Base-by-base conservation (phyloP, 371 early-diverging fungal species). In the Lichtheimia ramosa region DNA sequence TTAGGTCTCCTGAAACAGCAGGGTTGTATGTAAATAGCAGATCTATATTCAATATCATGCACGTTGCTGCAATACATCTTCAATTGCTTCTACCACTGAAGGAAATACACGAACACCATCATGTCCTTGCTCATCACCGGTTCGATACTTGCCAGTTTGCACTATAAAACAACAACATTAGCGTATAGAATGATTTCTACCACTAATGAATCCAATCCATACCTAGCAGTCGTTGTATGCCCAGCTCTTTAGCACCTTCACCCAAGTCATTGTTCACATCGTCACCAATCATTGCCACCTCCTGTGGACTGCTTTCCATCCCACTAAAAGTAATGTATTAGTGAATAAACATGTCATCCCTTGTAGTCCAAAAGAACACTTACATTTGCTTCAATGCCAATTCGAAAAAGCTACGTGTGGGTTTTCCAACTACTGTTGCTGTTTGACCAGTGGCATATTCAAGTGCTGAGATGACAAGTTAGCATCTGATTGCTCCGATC, bases 241-340 rank as follows among this genome's bases (percentile, higher is more conserved):
- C 91, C 24, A 89, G 70, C 21, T 82, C 87, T 34, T 79, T 67
- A 1, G 93, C 93, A 6, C 90, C 92, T 15, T 61, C 91, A 15
- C 89, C 91, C 3, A 93, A 78, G 65, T 95, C 95, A 54, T 88
- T 89, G 6, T 79, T 71, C 4, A 91, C 87, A 57, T 93, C 92
- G 61, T 95, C 95, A 25, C 95, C 95, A 56, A 95, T 87, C 79
- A 93, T 92, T 0, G 88, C 90, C 23, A 89, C 90, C 3, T 77
- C 58, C 51, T 71, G 70, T 2, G 86, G 82, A 15, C 43, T 42
- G 24, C 63, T 64, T 13, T 61, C 48, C 65, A 62, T 70, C 2
- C 64, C 64, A 40, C 71, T 77, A 39, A 5, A 51, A 24, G 21
- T 34, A 8, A 34, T 34, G 2, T 34, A 8, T 34, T 8, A 34